Conservation (phyloP, 352 stramenopile genomes). For the Blastocystis sp. region DNA sequence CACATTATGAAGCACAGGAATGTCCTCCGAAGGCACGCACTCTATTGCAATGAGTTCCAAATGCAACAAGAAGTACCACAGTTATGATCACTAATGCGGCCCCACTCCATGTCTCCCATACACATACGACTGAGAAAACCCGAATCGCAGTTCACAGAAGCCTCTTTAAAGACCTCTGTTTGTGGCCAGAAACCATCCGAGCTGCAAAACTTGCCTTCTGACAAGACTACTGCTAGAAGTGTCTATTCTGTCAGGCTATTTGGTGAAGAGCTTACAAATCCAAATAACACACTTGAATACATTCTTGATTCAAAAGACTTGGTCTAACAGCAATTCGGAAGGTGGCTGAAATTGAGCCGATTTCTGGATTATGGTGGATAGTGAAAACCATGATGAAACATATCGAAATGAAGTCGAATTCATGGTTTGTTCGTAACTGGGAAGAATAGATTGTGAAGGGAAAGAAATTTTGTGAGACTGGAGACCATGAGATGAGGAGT, state of each 20-base stretch:
- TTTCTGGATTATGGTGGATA: neutral
- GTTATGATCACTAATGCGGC: neutral
- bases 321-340: neutral
- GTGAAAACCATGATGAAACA: too few relatives aligned
- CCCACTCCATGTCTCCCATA: constrained; percentile 47
- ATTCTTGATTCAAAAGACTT: neutral
- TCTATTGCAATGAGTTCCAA: neutral
- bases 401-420: too few relatives aligned
- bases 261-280: neutral
- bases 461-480: too few relatives aligned
- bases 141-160: neutral
- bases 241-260: neutral
- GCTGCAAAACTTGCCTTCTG: constrained; percentile 6
- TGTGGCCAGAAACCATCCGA: constrained; percentile 41
- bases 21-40: neutral
- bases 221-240: constrained; percentile 12
- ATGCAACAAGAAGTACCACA: neutral
- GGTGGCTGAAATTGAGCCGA: neutral
- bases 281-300: neutral
- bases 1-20: constrained; percentile 2
- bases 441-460: too few relatives aligned
- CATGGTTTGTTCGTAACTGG: too few relatives aligned
- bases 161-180: neutral
- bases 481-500: too few relatives aligned
- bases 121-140: neutral